phyloP scores from a whole-genome alignment of 1,284 basidiomycete genomes.

The Ceraceosorus guamensis region DNA sequence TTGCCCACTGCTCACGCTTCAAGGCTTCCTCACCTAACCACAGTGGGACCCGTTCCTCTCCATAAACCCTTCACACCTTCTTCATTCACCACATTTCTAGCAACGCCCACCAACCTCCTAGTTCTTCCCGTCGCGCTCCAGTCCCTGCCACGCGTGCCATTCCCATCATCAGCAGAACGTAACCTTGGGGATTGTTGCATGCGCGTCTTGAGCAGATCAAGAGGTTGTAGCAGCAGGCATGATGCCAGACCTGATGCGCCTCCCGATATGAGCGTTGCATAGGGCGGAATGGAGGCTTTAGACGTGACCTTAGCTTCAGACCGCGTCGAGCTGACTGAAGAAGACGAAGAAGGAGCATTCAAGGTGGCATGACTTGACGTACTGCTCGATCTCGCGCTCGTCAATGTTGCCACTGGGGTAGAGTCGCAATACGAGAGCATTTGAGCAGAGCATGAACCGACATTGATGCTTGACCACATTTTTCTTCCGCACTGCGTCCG shows the following conservation, averaged over 20 bases:
- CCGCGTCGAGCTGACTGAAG: too few relatives aligned
- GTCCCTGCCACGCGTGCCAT: background rate
- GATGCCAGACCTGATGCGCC: constrained; percentile 40
- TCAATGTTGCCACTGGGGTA: too few relatives aligned
- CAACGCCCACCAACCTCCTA: constrained; percentile 18
- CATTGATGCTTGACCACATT: too few relatives aligned
- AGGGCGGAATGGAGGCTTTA: constrained; percentile 22
- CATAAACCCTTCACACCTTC: constrained; percentile 40
- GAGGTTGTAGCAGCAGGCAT: constrained; percentile 43
- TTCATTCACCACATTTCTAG: constrained; percentile 17
- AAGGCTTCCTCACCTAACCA: constrained; percentile 21
- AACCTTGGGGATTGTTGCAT: constrained; percentile 27
- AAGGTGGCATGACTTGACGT: too few relatives aligned
- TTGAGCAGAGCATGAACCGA: too few relatives aligned
- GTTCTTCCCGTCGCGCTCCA: constrained; percentile 14
- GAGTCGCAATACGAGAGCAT: too few relatives aligned
- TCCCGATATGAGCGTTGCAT: constrained; percentile 39
- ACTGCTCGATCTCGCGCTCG: too few relatives aligned
- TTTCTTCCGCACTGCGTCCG: too few relatives aligned
- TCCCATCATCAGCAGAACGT: background rate
- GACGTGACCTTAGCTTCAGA: too few relatives aligned
- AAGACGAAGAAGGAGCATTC: too few relatives aligned
- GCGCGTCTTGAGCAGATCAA: constrained; percentile 46
- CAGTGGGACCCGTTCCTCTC: constrained; percentile 43
- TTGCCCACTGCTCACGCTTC: too few relatives aligned